phyloP scores from a whole-genome alignment of 202 grass and related monocot genomes.

The Carex arenaria region DNA sequence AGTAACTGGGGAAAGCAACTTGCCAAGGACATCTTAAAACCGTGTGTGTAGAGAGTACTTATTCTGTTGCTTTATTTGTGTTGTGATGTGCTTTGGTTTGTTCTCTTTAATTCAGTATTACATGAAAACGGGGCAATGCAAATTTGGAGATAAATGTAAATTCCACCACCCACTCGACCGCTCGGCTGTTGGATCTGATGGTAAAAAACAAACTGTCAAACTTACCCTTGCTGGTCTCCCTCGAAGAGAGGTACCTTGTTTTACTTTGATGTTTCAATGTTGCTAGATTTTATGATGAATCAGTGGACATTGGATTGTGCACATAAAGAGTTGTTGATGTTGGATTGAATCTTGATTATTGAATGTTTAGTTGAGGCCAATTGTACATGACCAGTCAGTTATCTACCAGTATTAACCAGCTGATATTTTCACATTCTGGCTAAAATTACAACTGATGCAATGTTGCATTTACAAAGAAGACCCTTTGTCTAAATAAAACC shows the following conservation, averaged over 20 bases:
- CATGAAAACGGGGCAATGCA: slow-evolving; percentile 92
- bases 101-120: slow-evolving; percentile 62
- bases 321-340: not conserved
- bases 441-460: not conserved
- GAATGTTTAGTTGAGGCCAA: not conserved
- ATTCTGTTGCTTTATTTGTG: not conserved
- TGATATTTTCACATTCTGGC: not conserved
- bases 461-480: not conserved
- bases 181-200: slow-evolving; percentile 23
- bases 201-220: slow-evolving; percentile 32
- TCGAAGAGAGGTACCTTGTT: slow-evolving; percentile 69
- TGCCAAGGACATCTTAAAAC: not conserved
- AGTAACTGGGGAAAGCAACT: not conserved
- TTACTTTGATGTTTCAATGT: not conserved
- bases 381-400: not conserved
- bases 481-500: not conserved
- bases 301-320: not conserved
- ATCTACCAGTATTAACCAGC: not conserved
- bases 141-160: slow-evolving; percentile 71
- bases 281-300: not conserved
- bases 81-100: not conserved
- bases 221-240: slow-evolving; percentile 84
- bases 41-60: not conserved
- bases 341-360: not conserved
- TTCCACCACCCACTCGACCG: slow-evolving; percentile 89